phyloP scores from a whole-genome alignment of 2,329 filamentous ascomycete genomes.

The Pyricularia sp. region DNA sequence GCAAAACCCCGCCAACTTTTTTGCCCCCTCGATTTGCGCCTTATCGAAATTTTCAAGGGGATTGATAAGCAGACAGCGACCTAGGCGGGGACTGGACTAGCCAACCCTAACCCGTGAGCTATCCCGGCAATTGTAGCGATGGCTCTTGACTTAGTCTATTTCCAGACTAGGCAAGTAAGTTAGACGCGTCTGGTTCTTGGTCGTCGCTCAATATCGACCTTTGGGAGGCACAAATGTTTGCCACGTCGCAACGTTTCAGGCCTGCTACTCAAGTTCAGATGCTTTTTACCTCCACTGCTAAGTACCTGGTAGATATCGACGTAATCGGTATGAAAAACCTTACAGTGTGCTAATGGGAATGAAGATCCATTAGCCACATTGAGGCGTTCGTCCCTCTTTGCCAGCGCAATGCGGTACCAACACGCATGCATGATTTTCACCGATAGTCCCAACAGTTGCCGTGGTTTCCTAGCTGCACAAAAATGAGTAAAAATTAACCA shows the following conservation, averaged over 20 bases:
- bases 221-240: background rate
- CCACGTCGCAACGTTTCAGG: background rate
- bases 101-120: background rate
- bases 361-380: background rate
- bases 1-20: background rate
- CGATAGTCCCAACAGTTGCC: background rate
- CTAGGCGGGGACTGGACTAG: background rate
- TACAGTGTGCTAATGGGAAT: no score
- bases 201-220: background rate
- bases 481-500: background rate
- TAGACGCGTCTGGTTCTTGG: background rate
- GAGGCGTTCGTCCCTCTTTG: background rate
- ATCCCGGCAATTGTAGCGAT: background rate
- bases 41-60: slow-evolving; percentile 4
- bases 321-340: no score
- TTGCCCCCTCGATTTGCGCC: background rate
- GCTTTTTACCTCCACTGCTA: no score
- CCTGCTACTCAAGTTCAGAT: background rate
- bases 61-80: background rate
- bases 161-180: background rate
- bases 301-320: no score
- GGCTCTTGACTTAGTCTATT: background rate
- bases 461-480: background rate
- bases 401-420: background rate
- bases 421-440: background rate